Evolutionary conservation across 345 rosid genomes (phyloP).

Genomic region (Crucihimalaya himalaica): DNA sequence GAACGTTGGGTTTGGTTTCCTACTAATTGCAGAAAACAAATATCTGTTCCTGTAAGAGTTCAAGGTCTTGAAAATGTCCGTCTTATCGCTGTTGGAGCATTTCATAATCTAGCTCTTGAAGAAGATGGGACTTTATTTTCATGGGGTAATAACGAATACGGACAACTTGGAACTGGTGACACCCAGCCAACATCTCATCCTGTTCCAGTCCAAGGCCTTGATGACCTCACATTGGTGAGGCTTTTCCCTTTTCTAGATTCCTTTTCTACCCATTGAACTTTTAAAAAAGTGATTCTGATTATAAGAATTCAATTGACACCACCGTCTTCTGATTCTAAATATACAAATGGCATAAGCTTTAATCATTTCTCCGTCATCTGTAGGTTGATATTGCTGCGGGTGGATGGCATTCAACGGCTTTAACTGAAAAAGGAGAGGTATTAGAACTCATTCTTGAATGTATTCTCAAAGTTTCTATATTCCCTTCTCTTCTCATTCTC

Average conservation of each 20-base stretch:
- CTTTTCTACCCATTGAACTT: background rate
- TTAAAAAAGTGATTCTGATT: background rate
- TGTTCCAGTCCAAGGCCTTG: slow-evolving; percentile 77
- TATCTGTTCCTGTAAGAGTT: slow-evolving; percentile 90
- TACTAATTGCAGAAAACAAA: slow-evolving; percentile 70
- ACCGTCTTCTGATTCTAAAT: background rate
- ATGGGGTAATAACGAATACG: slow-evolving; percentile 98
- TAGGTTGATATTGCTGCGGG: slow-evolving; percentile 99
- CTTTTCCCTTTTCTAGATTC: slow-evolving; percentile 8
- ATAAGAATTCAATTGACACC: background rate
- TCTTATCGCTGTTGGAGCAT: slow-evolving; percentile 95
- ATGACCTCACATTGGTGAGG: slow-evolving; percentile 82
- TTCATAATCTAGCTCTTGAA: slow-evolving; percentile 96
- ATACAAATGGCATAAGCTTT: background rate
- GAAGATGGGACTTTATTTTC: slow-evolving; percentile 89
- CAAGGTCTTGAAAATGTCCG: slow-evolving; percentile 93
- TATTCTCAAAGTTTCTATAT: background rate
- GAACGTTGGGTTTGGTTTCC: background rate
- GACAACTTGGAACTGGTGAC: slow-evolving; percentile 99
- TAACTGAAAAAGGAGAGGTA: slow-evolving; percentile 91
- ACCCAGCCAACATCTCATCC: slow-evolving; percentile 96
- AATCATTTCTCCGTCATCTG: background rate
- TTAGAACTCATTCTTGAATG: background rate
- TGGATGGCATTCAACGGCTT: slow-evolving; percentile 98
- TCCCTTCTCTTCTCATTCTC: background rate